Evolutionary conservation across 345 rosid species (phyloP).

Genomic region (Brassica cretica): DNA sequence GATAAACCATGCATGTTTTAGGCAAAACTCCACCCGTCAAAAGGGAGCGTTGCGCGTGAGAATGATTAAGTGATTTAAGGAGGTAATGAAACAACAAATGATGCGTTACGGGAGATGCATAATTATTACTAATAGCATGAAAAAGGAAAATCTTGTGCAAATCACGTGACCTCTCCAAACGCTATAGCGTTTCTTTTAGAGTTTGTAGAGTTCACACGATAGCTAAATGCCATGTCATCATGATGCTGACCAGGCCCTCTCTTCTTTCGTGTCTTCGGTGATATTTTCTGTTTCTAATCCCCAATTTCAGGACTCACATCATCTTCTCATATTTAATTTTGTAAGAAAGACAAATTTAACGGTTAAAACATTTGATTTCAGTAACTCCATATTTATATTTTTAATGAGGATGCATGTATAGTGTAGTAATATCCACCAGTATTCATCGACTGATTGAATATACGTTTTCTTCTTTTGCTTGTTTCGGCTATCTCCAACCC

Average conservation of each 20-base stretch:
- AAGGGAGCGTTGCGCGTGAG: slow-evolving; percentile 31
- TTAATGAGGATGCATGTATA: slow-evolving; percentile 4
- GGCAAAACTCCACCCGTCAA: slow-evolving; percentile 17
- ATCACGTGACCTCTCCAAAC: slow-evolving; percentile 36
- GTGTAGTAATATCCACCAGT: neutral
- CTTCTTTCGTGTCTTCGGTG: slow-evolving; percentile 23
- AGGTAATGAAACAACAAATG: neutral
- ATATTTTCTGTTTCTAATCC: slow-evolving; percentile 2
- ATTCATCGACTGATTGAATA: slow-evolving; percentile 13
- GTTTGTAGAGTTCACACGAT: slow-evolving; percentile 25
- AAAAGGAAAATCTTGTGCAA: slow-evolving; percentile 9
- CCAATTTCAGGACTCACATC: slow-evolving; percentile 16
- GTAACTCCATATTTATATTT: neutral
- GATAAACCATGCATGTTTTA: slow-evolving; percentile 25
- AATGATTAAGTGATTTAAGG: neutral
- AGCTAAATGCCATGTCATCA: slow-evolving; percentile 28
- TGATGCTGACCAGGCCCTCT: slow-evolving; percentile 28
- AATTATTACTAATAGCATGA: slow-evolving; percentile 1
- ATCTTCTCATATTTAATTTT: neutral
- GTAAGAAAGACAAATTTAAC: neutral
- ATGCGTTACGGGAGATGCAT: slow-evolving; percentile 35
- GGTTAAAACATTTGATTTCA: slow-evolving; percentile 3
- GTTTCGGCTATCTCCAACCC: no score
- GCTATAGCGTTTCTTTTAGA: slow-evolving; percentile 19
- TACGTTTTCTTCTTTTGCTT: neutral